Conservation (phyloP, 108 stramenopile genomes). For the Aurantiochytrium sp. region DNA sequence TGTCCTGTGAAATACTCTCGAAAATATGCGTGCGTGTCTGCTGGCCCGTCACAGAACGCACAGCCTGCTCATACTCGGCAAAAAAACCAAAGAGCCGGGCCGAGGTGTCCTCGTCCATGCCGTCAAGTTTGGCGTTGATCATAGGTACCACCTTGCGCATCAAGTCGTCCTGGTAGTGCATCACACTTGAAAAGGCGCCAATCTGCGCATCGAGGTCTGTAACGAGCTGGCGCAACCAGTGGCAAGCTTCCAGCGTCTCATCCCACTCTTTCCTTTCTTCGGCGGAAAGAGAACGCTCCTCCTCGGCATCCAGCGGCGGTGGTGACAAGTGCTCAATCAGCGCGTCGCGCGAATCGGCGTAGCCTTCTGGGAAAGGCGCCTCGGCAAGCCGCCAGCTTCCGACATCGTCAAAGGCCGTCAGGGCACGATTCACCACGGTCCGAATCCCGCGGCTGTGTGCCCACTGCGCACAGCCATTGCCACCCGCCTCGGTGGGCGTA, state of each 20-base stretch:
- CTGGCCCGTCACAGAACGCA: background rate
- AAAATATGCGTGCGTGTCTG: background rate
- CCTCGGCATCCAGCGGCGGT: background rate
- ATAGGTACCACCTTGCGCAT: constrained; percentile 17
- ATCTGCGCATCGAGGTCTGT: constrained; percentile 7
- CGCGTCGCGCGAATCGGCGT: background rate
- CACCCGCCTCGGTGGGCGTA: background rate
- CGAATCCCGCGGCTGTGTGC: background rate
- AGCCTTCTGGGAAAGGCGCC: background rate
- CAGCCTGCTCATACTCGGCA: background rate
- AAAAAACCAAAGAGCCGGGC: background rate
- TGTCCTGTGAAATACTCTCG: background rate
- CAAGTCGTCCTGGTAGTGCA: constrained; percentile 15
- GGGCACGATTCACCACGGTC: background rate
- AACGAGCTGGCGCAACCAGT: background rate
- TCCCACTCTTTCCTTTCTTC: background rate
- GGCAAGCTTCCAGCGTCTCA: background rate
- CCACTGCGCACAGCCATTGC: background rate
- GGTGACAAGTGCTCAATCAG: background rate
- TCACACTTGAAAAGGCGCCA: constrained; percentile 4
- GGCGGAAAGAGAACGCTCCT: background rate
- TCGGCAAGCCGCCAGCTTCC: constrained; percentile 9
- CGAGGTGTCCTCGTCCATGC: constrained; percentile 18
- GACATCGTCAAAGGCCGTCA: background rate
- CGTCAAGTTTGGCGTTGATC: constrained; percentile 16